Evolutionary conservation across 179 eudicot species (phyloP).

Genomic region (Amaranthus tricolor): DNA sequence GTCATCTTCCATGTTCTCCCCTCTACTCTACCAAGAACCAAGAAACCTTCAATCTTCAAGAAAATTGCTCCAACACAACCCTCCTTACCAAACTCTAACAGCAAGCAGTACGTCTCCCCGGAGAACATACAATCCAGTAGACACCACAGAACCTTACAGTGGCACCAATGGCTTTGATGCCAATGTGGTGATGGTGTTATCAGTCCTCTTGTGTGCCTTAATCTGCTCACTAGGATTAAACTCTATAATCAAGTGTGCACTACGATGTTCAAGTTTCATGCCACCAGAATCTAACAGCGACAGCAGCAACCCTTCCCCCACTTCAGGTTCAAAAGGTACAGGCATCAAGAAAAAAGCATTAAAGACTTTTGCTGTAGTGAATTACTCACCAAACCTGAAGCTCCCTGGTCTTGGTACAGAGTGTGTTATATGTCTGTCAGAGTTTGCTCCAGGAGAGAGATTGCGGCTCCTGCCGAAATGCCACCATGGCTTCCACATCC

Average conservation of each 20-base stretch:
- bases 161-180: conserved; percentile 57
- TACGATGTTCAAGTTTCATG: conserved; percentile 58
- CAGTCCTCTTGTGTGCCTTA: conserved; percentile 86
- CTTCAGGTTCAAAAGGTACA: conserved; percentile 48
- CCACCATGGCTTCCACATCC: conserved; percentile 44
- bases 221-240: conserved; percentile 78
- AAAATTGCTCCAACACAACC: conserved; percentile 45
- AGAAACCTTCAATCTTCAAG: conserved; percentile 46
- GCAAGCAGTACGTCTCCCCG: conserved; percentile 32
- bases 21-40: conserved; percentile 38
- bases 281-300: conserved; percentile 24
- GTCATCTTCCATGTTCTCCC: conserved; percentile 34
- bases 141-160: conserved; percentile 36
- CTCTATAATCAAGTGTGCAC: conserved; percentile 67
- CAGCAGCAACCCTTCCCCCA: conserved; percentile 16
- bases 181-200: conserved; percentile 83
- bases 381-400: conserved; percentile 44
- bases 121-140: conserved; percentile 25
- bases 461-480: conserved; percentile 47
- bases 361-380: conserved; percentile 60
- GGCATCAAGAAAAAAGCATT: conserved; percentile 84
- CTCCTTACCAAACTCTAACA: conserved; percentile 21
- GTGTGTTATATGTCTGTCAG: conserved; percentile 50
- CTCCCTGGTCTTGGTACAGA: conserved; percentile 44
- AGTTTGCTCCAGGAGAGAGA: conserved; percentile 38